Evolutionary conservation across 2,329 filamentous ascomycete genomes (phyloP).

Genomic region (Pseudogymnoascus sp.): DNA sequence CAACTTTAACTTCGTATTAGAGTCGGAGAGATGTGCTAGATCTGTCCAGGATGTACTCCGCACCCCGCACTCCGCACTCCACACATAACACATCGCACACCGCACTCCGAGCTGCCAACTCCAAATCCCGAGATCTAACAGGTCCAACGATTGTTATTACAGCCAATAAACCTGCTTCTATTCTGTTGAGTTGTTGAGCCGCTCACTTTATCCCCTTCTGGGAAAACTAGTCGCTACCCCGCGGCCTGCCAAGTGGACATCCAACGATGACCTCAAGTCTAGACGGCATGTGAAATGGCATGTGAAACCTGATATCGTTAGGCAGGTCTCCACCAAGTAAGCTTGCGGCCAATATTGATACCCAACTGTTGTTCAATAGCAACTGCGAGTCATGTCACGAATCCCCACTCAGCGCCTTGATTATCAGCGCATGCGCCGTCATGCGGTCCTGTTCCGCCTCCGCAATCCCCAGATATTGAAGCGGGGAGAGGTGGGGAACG

Average conservation of each 20-base stretch:
- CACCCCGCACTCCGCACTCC: constrained; percentile 3
- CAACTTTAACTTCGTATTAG: neutral
- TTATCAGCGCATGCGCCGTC: neutral
- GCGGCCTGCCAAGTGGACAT: neutral
- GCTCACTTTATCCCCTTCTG: neutral
- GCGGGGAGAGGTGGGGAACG: neutral
- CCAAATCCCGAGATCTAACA: neutral
- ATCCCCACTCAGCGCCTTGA: neutral
- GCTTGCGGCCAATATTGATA: neutral
- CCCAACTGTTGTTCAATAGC: neutral
- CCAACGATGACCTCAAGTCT: neutral
- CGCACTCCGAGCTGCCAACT: neutral
- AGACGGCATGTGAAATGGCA: neutral
- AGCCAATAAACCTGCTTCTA: neutral
- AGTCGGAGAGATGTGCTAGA: neutral
- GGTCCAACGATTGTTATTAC: neutral
- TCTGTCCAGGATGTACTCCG: neutral
- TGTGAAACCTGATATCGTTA: neutral
- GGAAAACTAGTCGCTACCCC: neutral
- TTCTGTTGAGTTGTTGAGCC: constrained; percentile 2
- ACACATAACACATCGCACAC: neutral
- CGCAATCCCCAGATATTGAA: constrained; percentile 1
- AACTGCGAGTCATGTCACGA: neutral
- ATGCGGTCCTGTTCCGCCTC: neutral
- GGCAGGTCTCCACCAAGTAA: neutral